Conservation (phyloP, 2,329 filamentous ascomycete species). For the Fusarium metavorans region DNA sequence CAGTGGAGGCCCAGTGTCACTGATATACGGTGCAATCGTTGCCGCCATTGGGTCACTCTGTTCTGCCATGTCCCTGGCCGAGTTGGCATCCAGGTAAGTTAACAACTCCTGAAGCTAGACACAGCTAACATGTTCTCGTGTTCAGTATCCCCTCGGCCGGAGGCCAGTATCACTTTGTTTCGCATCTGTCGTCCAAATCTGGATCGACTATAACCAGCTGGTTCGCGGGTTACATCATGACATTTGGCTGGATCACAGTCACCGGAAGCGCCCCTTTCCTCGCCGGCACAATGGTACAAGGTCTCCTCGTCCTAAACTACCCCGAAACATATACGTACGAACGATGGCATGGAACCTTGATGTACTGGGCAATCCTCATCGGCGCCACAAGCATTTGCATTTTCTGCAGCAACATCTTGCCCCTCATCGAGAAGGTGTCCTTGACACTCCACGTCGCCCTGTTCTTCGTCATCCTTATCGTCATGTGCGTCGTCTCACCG, state of each 20-base stretch:
- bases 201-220: constrained; percentile 17
- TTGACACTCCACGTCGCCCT: constrained; percentile 18
- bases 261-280: constrained; percentile 33
- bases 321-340: constrained; percentile 27
- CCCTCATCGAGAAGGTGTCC: constrained; percentile 27
- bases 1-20: constrained; percentile 26
- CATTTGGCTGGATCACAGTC: constrained; percentile 26
- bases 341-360: constrained; percentile 32
- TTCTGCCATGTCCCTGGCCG: constrained; percentile 34
- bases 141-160: constrained; percentile 24
- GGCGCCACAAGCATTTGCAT: constrained; percentile 5
- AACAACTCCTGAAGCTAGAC: not conserved
- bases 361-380: constrained; percentile 30
- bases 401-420: constrained; percentile 23
- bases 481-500: constrained; percentile 20
- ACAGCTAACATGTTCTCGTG: not conserved
- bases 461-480: constrained; percentile 21
- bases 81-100: constrained; percentile 30
- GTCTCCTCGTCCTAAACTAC: constrained; percentile 30
- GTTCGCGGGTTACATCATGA: constrained; percentile 33
- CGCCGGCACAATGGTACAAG: constrained; percentile 31
- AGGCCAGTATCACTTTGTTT: constrained; percentile 36
- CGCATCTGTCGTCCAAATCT: not conserved
- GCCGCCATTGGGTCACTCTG: constrained; percentile 26
- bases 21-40: constrained; percentile 27